Evolutionary conservation across 805 yeast species (phyloP), one percentile per base, ranked within the genome.

Genomic region (Sugiyamaella smithiae): DNA sequence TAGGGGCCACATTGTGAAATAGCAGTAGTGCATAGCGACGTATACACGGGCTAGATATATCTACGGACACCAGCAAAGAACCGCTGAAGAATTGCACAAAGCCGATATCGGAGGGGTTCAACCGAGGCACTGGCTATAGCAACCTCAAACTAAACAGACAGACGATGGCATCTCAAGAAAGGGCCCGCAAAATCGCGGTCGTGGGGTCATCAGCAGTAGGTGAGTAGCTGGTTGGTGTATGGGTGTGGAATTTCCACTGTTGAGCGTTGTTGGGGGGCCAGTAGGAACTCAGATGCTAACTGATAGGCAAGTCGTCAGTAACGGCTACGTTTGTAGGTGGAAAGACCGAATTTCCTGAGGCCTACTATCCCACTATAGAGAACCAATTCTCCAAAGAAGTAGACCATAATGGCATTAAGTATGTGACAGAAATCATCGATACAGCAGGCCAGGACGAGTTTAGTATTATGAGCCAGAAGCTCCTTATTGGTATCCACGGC

Each of bases 391-490:
- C 78, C 59, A 84, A 82, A 61, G 69, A 72, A 31, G 71, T 84
- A 56, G 72, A 67, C 35, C 75, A 80, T 61, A 77, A 81, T 48
- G 80, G 79, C 50, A 79, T 78, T 55, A 81, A 80, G 32, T 85
- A 82, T 59, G 80, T 80, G 38, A 76, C 85, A 25, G 91, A 85
- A 62, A 82, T 85, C 46, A 68, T 85, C 55, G 95, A 85, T 61
- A 85, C 93, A 0, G 90, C 91, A 1, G 95, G 95, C 1, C 91
- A 85, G 66, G 91, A 85, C 65, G 90, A 85, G 67, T 83, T 80
- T 61, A 77, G 85, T 26, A 76, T 83, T 47, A 74, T 85, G 67
- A 82, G 78, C 57, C 85, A 82, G 62, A 82, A 83, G 52, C 80
- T 82, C 45, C 67, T 84, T 40, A 81, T 82, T 33, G 87, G 86